Conservation (phyloP, 2,329 filamentous ascomycete species). For the Epichloe aotearoae region DNA sequence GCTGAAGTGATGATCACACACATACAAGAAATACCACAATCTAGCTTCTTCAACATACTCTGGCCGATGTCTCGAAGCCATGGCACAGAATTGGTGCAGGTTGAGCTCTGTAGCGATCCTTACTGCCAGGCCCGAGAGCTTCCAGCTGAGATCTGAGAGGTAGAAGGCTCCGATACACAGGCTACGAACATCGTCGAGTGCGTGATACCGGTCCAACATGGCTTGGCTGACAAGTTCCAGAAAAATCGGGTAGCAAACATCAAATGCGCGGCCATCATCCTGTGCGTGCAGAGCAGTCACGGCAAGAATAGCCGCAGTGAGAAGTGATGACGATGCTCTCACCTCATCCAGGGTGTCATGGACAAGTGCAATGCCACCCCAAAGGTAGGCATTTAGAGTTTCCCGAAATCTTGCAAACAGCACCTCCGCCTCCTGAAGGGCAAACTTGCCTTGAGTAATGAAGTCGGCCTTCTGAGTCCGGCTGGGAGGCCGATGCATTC, state of each 20-base stretch:
- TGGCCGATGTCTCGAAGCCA: conserved; percentile 27
- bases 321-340: conserved; percentile 16
- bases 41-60: conserved; percentile 41
- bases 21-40: conserved; percentile 50
- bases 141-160: conserved; percentile 43
- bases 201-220: conserved; percentile 40
- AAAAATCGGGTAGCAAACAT: conserved; percentile 44
- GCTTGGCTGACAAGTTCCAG: conserved; percentile 41
- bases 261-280: conserved; percentile 32
- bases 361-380: conserved; percentile 18
- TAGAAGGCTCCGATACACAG: conserved; percentile 52
- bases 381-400: conserved; percentile 20
- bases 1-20: conserved; percentile 53
- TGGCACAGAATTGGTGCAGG: conserved; percentile 39
- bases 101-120: conserved; percentile 45
- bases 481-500: conserved; percentile 6
- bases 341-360: conserved; percentile 16
- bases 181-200: conserved; percentile 44
- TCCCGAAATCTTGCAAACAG: conserved; percentile 16
- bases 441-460: conserved; percentile 16
- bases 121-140: conserved; percentile 44
- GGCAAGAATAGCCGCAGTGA: conserved; percentile 19
- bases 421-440: conserved; percentile 14
- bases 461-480: conserved; percentile 14
- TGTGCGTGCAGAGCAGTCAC: conserved; percentile 19